phyloP scores from a whole-genome alignment of 129 eudicot species.

The Gnaphalium uliginosum region DNA sequence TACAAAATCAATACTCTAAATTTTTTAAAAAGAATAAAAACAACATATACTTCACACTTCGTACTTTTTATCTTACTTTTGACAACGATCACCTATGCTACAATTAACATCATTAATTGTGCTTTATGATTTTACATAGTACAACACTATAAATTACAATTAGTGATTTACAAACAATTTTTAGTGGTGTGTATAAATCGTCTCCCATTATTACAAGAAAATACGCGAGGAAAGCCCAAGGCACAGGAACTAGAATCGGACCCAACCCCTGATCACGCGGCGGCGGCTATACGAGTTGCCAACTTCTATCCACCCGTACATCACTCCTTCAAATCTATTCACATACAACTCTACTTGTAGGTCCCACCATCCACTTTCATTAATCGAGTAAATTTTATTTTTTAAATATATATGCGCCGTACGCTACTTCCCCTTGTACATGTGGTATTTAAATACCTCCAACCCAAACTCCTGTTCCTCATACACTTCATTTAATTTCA shows the following conservation, averaged over 20 bases:
- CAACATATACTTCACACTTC: no score
- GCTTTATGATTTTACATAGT: no score
- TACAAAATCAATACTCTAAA: no score
- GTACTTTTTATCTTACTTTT: no score
- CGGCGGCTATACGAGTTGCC: constrained; percentile 26
- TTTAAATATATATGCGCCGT: constrained; percentile 13
- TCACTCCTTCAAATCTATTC: background rate
- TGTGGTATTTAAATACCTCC: constrained; percentile 8
- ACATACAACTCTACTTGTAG: constrained; percentile 12
- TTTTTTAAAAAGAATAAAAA: no score
- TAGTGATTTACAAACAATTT: no score
- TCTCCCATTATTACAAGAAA: no score
- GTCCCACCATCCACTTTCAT: constrained; percentile 15
- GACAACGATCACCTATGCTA: no score
- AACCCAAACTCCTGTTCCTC: constrained; percentile 12
- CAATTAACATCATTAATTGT: no score
- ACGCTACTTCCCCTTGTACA: constrained; percentile 20
- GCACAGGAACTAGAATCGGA: background rate
- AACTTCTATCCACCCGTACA: constrained; percentile 27
- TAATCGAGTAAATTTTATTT: background rate
- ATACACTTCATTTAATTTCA: constrained; percentile 1
- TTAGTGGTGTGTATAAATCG: no score
- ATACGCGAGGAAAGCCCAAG: background rate
- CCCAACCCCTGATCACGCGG: constrained; percentile 28
- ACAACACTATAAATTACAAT: no score